Percentiles rank a stretch among this genome's conserved stretches.
These are phyloP conservation scores for Solanum chaucha DNA, from an alignment of 257 asterid species.

Conservation along the genomic window DNA sequence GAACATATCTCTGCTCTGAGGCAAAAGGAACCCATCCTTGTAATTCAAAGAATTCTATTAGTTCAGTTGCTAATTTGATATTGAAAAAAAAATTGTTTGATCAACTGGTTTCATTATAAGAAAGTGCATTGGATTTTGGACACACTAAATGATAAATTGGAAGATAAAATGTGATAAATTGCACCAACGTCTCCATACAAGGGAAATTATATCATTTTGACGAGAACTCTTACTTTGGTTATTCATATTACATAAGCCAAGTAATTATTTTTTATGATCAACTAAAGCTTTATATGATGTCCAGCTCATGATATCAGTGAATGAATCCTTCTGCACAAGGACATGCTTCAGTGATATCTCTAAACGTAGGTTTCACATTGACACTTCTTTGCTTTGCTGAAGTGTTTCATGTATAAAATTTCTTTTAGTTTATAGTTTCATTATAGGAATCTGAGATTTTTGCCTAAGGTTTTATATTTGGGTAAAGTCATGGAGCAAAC, in stretches of 20 bases:
- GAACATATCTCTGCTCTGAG: neutral
- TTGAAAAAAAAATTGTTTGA: neutral
- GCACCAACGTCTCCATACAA: neutral
- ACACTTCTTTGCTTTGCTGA: neutral
- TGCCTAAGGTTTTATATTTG: neutral
- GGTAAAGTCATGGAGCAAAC: neutral
- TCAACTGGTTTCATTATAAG: neutral
- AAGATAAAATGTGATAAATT: neutral
- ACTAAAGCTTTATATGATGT: neutral
- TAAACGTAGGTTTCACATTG: neutral
- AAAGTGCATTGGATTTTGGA: neutral
- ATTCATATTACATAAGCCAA: neutral
- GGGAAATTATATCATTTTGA: neutral
- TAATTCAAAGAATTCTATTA: neutral
- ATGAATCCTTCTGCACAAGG: neutral
- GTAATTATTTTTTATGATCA: neutral
- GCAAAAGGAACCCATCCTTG: neutral
- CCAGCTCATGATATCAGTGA: neutral
- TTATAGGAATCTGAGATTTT: neutral
- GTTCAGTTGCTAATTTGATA: neutral
- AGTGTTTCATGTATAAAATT: neutral
- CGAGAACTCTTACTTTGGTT: neutral
- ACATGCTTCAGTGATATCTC: neutral
- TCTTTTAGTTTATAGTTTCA: neutral
- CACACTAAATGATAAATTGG: neutral